phyloP scores from a whole-genome alignment of 371 early-diverging fungal species.

The Sporodiniella umbellata region DNA sequence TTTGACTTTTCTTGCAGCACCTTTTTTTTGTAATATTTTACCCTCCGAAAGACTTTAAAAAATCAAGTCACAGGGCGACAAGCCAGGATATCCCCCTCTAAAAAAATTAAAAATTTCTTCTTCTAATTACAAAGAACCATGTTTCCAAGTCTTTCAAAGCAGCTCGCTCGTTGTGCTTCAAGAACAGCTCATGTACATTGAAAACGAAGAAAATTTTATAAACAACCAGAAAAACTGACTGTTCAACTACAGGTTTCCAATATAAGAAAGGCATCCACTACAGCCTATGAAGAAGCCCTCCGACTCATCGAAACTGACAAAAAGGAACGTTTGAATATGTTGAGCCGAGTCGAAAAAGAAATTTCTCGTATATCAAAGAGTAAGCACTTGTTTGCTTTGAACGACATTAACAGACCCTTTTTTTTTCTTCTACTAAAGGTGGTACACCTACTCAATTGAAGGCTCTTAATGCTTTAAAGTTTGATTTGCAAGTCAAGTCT shows the following conservation, averaged over 20 bases:
- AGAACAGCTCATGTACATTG: neutral
- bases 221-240: neutral
- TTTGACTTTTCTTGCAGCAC: neutral
- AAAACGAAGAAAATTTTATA: neutral
- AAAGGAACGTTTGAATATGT: constrained; percentile 53
- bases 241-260: neutral
- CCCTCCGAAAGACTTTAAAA: neutral
- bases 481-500: constrained; percentile 67
- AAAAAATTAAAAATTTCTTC: neutral
- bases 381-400: constrained; percentile 12
- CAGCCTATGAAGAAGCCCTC: constrained; percentile 77
- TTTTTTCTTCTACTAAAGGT: constrained; percentile 9
- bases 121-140: neutral
- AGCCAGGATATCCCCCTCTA: neutral
- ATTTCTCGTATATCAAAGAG: constrained; percentile 50
- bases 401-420: neutral
- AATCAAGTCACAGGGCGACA: neutral
- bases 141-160: neutral
- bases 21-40: neutral
- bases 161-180: neutral
- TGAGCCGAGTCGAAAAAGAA: constrained; percentile 48
- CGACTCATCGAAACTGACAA: constrained; percentile 67
- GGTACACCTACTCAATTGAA: constrained; percentile 45
- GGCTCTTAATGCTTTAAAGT: constrained; percentile 55
- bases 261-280: constrained; percentile 25